phyloP scores from a whole-genome alignment of 164 flowering plant species.

The Magnolia kwangsiensis region DNA sequence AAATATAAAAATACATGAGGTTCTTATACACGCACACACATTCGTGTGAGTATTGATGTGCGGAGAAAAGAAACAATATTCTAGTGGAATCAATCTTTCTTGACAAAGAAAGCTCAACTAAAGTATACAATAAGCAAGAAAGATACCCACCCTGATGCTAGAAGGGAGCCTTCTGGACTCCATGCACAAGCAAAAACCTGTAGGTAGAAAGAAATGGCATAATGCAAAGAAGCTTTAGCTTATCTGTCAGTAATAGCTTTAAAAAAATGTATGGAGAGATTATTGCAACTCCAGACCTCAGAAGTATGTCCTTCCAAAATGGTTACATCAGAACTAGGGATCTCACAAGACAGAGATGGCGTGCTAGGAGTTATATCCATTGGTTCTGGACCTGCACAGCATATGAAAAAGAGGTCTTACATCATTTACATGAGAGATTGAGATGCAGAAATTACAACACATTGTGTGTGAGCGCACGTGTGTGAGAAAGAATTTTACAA shows the following conservation, averaged over 20 bases:
- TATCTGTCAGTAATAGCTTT: background rate
- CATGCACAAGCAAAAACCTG: slow-evolving; percentile 99
- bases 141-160: slow-evolving; percentile 88
- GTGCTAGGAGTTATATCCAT: slow-evolving; percentile 63
- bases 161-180: slow-evolving; percentile 91
- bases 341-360: slow-evolving; percentile 46
- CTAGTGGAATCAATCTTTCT: too few relatives aligned
- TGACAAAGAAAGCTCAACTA: background rate
- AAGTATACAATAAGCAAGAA: background rate
- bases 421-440: background rate
- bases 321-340: slow-evolving; percentile 75
- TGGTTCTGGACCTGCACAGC: slow-evolving; percentile 60
- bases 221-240: background rate
- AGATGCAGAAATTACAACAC: background rate
- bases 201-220: background rate
- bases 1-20: too few relatives aligned
- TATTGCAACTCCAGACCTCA: slow-evolving; percentile 55
- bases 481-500: too few relatives aligned
- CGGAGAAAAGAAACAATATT: too few relatives aligned
- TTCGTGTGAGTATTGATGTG: too few relatives aligned
- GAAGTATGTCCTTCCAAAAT: slow-evolving; percentile 91
- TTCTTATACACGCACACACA: too few relatives aligned
- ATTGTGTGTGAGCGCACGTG: too few relatives aligned
- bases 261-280: slow-evolving; percentile 1
- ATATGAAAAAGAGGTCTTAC: background rate